These are phyloP conservation scores for Nitzschia putrida DNA, from an alignment of 108 stramenopile genomes.

Conservation along the genomic window DNA sequence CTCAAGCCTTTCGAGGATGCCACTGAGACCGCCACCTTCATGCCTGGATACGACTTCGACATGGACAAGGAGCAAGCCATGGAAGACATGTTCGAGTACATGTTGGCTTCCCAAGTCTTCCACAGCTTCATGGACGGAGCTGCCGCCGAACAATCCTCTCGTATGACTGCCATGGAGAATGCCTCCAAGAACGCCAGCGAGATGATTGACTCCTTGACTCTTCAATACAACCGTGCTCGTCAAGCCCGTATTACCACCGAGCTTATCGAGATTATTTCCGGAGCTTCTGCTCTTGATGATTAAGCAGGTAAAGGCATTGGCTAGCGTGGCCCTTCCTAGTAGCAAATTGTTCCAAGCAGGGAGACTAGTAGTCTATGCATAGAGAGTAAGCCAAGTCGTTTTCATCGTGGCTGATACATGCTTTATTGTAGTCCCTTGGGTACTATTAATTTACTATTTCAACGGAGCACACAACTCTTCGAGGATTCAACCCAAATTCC, in stretches of 20 bases:
- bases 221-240: conserved; percentile 99
- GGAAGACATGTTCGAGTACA: conserved; percentile 92
- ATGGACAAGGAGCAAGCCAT: conserved; percentile 94
- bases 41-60: conserved; percentile 95
- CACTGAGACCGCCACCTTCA: conserved; percentile 60
- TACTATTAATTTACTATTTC: no score
- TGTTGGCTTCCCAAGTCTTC: conserved; percentile 90
- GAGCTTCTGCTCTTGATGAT: conserved; percentile 97
- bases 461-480: no score
- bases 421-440: no score
- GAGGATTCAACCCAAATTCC: no score
- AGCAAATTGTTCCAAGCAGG: no score
- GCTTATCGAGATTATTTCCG: conserved; percentile 99
- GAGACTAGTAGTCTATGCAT: no score
- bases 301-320: conserved; percentile 29
- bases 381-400: no score
- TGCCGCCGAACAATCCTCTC: conserved; percentile 96
- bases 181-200: conserved; percentile 99
- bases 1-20: conserved; percentile 69
- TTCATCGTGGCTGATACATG: no score
- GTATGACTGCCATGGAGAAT: conserved; percentile 99
- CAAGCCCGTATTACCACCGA: conserved; percentile 99
- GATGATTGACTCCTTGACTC: conserved; percentile 96
- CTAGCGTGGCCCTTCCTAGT: no score
- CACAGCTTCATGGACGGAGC: conserved; percentile 96